Evolutionary conservation across 305 asterid genomes (phyloP), one percentile per base, ranked within the genome.

Genomic region (Solanum hybrid): DNA sequence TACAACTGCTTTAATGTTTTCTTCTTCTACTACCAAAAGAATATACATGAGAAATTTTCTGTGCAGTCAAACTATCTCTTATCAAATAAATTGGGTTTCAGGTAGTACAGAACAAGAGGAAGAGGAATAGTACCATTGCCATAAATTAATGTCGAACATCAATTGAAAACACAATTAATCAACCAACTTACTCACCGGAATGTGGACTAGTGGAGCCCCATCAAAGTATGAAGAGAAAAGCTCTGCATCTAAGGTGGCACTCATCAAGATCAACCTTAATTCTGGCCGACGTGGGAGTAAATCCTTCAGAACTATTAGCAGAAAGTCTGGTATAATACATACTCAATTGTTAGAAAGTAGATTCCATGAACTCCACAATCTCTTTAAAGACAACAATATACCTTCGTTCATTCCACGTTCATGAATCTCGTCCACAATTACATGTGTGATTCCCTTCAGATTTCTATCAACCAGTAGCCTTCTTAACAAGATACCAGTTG

Each of bases 331-430:
- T 88, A 93, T 71, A 90, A 90, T 90, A 88, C 84, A 89, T 38
- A 60, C 38, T 87, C 86, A 91, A 89, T 31, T 69, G 91, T 93
- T 89, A 91, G 89, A 87, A 90, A 89, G 46, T 34, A 80, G 22
- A 29, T 76, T 78, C 84, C 89, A 66, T 40, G 32, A 36, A 51
- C 12, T 34, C 86, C 77, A 82, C 66, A 88, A 90, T 87, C 77
- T 87, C 73, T 51, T 72, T 82, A 77, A 89, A 79, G 75, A 86
- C 85, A 84, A 88, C 37, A 76, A 32, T 78, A 88, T 89, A 96
- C 99, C 99, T 95, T 97, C 99, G 92, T 97, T 97, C 86, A 97
- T 94, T 92, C 99, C 99, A 88, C 99, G 99, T 89, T 97, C 99
- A 93, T 97, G 99, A 91, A 97, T 96, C 94, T 97, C 99, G 90